Evolutionary conservation across 2,329 filamentous ascomycete genomes (phyloP).

Genomic region (Diaporthe vexans): DNA sequence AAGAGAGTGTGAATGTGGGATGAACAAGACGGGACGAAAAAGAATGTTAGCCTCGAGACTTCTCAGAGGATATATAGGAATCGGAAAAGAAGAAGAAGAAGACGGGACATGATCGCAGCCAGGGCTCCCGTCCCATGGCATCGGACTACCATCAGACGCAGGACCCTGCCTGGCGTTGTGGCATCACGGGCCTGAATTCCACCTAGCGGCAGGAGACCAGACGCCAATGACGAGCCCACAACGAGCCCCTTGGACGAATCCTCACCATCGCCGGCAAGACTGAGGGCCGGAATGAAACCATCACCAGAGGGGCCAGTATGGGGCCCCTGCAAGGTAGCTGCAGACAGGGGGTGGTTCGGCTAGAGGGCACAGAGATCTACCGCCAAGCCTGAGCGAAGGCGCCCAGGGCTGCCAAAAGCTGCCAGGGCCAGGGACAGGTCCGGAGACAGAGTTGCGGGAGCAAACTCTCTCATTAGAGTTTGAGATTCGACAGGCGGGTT

Average conservation of each 20-base stretch:
- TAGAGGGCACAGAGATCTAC: conserved; percentile 28
- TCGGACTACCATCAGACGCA: conserved; percentile 1
- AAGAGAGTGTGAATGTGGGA: conserved; percentile 35
- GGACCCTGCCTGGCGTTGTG: conserved; percentile 19
- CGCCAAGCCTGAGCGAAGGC: conserved; percentile 24
- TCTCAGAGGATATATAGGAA: conserved; percentile 35
- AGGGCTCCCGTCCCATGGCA: conserved; percentile 15
- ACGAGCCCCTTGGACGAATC: conserved; percentile 41
- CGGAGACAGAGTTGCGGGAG: conserved; percentile 31
- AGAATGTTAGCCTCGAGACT: background rate
- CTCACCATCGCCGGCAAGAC: conserved; percentile 43
- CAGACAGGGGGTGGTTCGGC: conserved; percentile 31
- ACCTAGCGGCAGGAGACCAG: conserved; percentile 2
- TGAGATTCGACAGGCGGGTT: conserved; percentile 19
- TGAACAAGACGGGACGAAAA: background rate
- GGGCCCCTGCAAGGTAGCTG: conserved; percentile 22
- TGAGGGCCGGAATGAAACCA: conserved; percentile 44
- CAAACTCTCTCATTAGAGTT: conserved; percentile 6
- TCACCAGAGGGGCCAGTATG: conserved; percentile 35
- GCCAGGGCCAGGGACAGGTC: background rate
- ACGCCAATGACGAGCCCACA: conserved; percentile 33
- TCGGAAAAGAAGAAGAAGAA: no score
- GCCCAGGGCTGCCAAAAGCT: background rate
- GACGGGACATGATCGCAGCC: conserved; percentile 5
- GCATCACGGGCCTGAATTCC: conserved; percentile 23